Evolutionary conservation across 2,329 filamentous ascomycete species (phyloP), one percentile per base, ranked within the genome.

Genomic region (Xylaria sp.): DNA sequence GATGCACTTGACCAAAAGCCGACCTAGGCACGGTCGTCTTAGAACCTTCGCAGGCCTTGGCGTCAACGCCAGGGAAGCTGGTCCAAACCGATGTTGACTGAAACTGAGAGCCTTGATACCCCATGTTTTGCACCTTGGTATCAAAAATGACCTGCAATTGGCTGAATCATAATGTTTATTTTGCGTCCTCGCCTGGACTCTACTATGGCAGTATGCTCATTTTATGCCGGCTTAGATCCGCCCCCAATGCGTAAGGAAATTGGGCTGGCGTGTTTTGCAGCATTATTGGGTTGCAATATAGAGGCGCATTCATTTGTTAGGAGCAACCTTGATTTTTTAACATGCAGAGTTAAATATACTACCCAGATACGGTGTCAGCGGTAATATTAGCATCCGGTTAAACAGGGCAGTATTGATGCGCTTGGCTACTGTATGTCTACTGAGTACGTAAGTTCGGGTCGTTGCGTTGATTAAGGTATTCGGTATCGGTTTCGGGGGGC

Each of bases 401-500:
- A 27, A n/a, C 40, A 25, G 12, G 16, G 16, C 37, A n/a, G 2
- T 61, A 37, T 57, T 27, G 37, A 13, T n/a, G 35, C 35, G 16
- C 27, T 25, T 54, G n/a, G 23, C 18, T 13, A 35, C 10, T 35
- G 32, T n/a, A n/a, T n/a, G n/a, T n/a, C 32, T 35, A 35, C 32
- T 35, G n/a, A n/a, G n/a, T n/a, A 35, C 8, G 6, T 10, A 5
- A 48, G 40, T 44, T 37, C 23, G 59, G 62, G 44, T 18, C 47
- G 37, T 12, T 32, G 53, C 25, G 2, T 37, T 51, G 32, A 50
- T 42, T 59, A 10, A 18, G 40, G 40, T 44, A 44, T 44, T n/a
- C 16, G 40, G 16, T 44, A 32, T 63, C 65, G 60, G 54, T n/a
- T 29, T 51, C 58, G 59, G 60, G 27, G 16, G 37, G n/a, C 54